Conservation (phyloP, 768 basidiomycete species). For the Suillus weaverae region DNA sequence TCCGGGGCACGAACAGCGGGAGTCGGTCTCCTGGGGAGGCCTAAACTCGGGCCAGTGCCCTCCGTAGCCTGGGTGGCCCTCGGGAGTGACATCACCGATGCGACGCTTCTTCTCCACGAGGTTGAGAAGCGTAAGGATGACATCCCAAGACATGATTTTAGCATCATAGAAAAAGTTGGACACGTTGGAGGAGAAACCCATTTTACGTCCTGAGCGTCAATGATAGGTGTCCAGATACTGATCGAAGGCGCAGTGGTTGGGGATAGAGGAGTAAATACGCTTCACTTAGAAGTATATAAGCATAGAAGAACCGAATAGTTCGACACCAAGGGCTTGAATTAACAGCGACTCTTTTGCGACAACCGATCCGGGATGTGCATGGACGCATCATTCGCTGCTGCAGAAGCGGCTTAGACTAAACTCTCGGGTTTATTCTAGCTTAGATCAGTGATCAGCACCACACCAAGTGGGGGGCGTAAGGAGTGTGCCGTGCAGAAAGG, state of each 20-base stretch:
- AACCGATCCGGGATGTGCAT: neutral
- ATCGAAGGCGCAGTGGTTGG: neutral
- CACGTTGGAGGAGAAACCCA: neutral
- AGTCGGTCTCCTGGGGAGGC: neutral
- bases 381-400: neutral
- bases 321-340: neutral
- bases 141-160: neutral
- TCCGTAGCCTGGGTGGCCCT: neutral
- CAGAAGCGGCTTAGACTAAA: neutral
- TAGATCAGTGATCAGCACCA: too few species aligned
- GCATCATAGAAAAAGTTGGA: neutral
- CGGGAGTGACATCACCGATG: neutral
- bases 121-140: neutral
- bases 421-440: too few species aligned
- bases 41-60: neutral
- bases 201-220: neutral
- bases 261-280: neutral
- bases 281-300: neutral
- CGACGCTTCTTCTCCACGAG: neutral
- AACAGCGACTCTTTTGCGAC: neutral
- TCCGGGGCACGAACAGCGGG: neutral
- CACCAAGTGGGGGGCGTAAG: neutral
- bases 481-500: neutral
- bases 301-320: neutral
- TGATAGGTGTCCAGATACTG: neutral